Conservation (phyloP, 768 basidiomycete genomes). For the Leucocoprinus sp. region DNA sequence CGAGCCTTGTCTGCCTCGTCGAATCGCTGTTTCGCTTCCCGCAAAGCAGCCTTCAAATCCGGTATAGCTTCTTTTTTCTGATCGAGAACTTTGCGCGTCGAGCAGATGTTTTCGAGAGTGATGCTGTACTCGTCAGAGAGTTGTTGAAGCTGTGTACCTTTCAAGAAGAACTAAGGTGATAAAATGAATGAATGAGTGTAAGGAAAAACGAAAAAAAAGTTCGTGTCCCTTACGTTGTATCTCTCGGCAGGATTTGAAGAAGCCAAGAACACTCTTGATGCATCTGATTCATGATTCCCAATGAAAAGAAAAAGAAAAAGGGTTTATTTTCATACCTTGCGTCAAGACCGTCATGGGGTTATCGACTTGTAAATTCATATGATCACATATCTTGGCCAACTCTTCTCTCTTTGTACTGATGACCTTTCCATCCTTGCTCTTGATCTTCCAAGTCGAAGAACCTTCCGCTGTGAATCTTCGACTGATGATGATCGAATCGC, state of each 20-base stretch:
- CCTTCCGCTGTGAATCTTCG: conserved; percentile 77
- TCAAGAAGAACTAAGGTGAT: conserved; percentile 73
- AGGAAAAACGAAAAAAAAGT: background rate
- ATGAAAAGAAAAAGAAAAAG: background rate
- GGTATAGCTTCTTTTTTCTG: conserved; percentile 75
- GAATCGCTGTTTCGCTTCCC: conserved; percentile 50
- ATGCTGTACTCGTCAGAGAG: conserved; percentile 81
- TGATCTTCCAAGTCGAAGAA: conserved; percentile 74
- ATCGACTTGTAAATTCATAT: conserved; percentile 96
- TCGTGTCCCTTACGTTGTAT: conserved; percentile 83
- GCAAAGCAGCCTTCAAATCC: conserved; percentile 54
- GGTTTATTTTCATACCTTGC: conserved; percentile 59
- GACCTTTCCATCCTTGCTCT: conserved; percentile 51
- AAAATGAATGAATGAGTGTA: background rate
- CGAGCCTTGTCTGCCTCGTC: conserved; percentile 70
- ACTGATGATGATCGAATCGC: conserved; percentile 76
- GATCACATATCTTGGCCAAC: conserved; percentile 80
- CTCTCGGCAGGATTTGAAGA: conserved; percentile 76
- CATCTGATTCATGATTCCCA: conserved; percentile 29
- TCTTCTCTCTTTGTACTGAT: conserved; percentile 79
- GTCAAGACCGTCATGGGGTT: conserved; percentile 94
- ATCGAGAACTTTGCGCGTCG: conserved; percentile 54
- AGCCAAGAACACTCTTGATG: conserved; percentile 77
- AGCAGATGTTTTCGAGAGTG: conserved; percentile 63
- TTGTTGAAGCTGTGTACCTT: conserved; percentile 85